Base-by-base conservation (phyloP, 2,329 filamentous ascomycete species). In the Drechslerella dactyloides region DNA sequence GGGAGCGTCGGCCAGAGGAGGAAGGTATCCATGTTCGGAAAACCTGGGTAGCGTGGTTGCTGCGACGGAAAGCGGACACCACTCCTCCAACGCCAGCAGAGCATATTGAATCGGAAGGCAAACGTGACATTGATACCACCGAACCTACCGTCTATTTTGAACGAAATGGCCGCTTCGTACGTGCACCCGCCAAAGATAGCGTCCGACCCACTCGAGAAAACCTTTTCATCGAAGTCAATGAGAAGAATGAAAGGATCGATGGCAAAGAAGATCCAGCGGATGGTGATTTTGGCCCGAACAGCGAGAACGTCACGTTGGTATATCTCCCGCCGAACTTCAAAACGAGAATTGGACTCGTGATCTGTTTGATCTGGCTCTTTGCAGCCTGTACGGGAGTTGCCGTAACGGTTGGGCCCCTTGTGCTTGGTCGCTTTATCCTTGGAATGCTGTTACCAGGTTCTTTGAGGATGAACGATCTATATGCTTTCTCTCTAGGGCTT, bases 111-210 rank as follows among this genome's bases (percentile, higher is more conserved):
- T 19, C 30, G 17, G 54, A 42, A 73, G 69, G 27, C 53, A 63
- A 50, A 7, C 8, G 21, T 33, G n/a, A 54, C 15, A n/a, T 55
- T 27, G 57, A 76, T 42, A 63, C 76, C 53, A 50, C 58, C 17
- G 75, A 75, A 69, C 79, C 78, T 7, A 79, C 80, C 23, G 80
- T 80, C 1, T 82, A 83, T 74, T 86, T 96, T 66, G 78, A 87
- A 15, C 84, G 85, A 1, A 87, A 93, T 75, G 94, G 94, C 3
- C 86, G 84, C 66, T 97, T 93, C 78, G 93, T 97, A 23, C 87
- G 91, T 51, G 91, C 92, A n/a, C 94, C 94, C 10, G 93, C 91
- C 17, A 96, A 92, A 0, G 94, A 99, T 79, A 92, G 96, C 78
- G 90, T 97, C 75, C 93, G 97, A 37, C 90, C 92, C 2, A 96